Evolutionary conservation across 2,329 filamentous ascomycete genomes (phyloP).

Genomic region (Beauveria caledonica): DNA sequence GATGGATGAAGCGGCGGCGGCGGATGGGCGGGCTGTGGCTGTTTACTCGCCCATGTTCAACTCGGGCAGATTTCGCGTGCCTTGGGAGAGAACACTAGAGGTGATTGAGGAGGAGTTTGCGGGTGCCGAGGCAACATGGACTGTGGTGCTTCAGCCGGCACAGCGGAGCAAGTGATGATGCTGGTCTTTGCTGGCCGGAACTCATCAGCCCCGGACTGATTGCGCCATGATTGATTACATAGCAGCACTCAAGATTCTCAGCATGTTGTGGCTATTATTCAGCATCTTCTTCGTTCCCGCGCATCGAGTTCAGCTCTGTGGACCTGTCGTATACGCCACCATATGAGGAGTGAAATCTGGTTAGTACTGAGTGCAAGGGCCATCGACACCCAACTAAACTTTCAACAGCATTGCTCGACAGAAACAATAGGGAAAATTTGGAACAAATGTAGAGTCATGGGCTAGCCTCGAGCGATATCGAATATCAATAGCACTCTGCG

Average conservation of each 20-base stretch:
- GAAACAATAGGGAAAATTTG: background rate
- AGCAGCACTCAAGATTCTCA: background rate
- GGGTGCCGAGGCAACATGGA: background rate
- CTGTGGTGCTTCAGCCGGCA: background rate
- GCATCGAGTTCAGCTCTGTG: background rate
- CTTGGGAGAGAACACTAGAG: constrained; percentile 16
- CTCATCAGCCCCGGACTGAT: background rate
- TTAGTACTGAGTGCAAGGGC: background rate
- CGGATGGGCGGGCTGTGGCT: background rate
- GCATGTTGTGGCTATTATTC: background rate
- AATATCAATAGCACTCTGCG: background rate
- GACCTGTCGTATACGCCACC: background rate
- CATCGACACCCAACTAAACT: background rate
- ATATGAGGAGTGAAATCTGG: background rate
- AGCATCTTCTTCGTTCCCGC: no score
- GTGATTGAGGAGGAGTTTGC: constrained; percentile 6
- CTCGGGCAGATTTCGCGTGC: constrained; percentile 17
- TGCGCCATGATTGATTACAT: background rate
- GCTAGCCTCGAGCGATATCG: background rate
- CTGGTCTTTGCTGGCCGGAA: background rate
- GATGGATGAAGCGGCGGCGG: constrained; percentile 8
- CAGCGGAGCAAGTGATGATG: background rate
- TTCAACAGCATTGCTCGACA: background rate
- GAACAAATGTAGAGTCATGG: background rate
- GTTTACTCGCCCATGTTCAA: constrained; percentile 19